A percentile compares a stretch with the other conserved stretches of the same genome.
Conservation (phyloP, 768 basidiomycete species). For the Boletus rubescentipes region DNA sequence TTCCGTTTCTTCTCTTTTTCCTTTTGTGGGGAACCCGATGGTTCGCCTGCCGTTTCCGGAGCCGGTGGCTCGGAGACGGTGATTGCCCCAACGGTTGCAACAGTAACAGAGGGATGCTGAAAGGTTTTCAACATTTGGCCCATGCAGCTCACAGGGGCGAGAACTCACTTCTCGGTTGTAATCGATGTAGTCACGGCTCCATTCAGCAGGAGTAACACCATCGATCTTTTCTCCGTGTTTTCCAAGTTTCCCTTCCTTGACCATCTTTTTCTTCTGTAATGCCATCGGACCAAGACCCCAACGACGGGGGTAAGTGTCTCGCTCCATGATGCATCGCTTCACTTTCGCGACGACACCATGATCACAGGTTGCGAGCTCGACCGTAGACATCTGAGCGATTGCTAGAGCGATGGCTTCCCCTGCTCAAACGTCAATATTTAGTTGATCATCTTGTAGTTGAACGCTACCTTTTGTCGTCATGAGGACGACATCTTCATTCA, state of each 20-base stretch:
- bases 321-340: conserved; percentile 99
- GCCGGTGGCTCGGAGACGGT: conserved; percentile 22
- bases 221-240: conserved; percentile 91
- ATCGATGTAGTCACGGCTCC: conserved; percentile 93
- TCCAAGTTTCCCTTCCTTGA: conserved; percentile 96
- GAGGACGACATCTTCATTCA: conserved; percentile 94
- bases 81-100: conserved; percentile 22
- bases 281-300: conserved; percentile 99
- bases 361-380: conserved; percentile 96
- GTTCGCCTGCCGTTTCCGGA: conserved; percentile 33
- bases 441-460: not conserved
- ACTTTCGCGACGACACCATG: conserved; percentile 99
- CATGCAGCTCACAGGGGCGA: not conserved
- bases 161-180: conserved; percentile 69
- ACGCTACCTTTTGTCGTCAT: conserved; percentile 94
- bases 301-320: conserved; percentile 95
- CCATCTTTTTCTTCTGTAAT: conserved; percentile 95
- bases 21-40: conserved; percentile 37
- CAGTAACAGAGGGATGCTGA: conserved; percentile 42
- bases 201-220: conserved; percentile 84
- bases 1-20: conserved; percentile 86
- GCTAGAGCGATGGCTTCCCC: conserved; percentile 94
- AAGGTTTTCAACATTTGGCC: conserved; percentile 8
- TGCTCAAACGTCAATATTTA: conserved; percentile 26
- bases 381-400: conserved; percentile 97